phyloP scores from a whole-genome alignment of 1,139 yeast genomes.

The Blastobotrys buckinghamii region DNA sequence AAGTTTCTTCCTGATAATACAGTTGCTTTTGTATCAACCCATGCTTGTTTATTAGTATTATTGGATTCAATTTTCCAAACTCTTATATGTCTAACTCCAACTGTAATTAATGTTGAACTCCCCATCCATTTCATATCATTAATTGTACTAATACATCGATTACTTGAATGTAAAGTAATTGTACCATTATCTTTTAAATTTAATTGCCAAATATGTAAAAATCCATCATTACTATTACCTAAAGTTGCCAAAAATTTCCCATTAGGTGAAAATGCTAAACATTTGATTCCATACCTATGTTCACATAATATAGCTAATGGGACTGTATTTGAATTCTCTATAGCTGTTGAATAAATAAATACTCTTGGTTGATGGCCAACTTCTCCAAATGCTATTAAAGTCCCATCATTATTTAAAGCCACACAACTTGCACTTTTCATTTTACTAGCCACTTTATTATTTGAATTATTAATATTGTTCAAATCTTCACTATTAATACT shows the following conservation, averaged over 20 bases:
- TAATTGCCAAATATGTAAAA: constrained; percentile 53
- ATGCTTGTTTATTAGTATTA: not conserved
- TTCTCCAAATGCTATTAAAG: constrained; percentile 59
- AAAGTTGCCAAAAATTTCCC: constrained; percentile 51
- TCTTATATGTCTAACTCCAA: constrained; percentile 55
- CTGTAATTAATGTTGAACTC: constrained; percentile 41
- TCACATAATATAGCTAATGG: constrained; percentile 53
- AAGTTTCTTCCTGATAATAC: constrained; percentile 55
- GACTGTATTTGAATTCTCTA: constrained; percentile 34
- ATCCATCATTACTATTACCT: constrained; percentile 63
- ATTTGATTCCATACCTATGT: constrained; percentile 57
- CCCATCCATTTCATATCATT: constrained; percentile 53
- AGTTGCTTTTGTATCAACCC: constrained; percentile 25
- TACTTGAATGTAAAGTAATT: constrained; percentile 39
- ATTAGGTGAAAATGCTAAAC: constrained; percentile 53
- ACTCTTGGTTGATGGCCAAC: constrained; percentile 61
- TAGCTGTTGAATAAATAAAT: constrained; percentile 52
- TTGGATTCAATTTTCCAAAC: constrained; percentile 45
- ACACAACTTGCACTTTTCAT: constrained; percentile 52
- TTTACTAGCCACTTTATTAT: constrained; percentile 19
- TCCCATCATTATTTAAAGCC: constrained; percentile 49
- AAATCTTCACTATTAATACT: constrained; percentile 8
- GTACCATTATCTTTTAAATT: constrained; percentile 21
- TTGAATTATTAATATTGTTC: constrained; percentile 3
- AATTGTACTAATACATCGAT: constrained; percentile 55